Percentiles rank a stretch among this genome's conserved stretches.
Conservation (phyloP, 1,139 yeast genomes). For the Hanseniaspora uvarum region DNA sequence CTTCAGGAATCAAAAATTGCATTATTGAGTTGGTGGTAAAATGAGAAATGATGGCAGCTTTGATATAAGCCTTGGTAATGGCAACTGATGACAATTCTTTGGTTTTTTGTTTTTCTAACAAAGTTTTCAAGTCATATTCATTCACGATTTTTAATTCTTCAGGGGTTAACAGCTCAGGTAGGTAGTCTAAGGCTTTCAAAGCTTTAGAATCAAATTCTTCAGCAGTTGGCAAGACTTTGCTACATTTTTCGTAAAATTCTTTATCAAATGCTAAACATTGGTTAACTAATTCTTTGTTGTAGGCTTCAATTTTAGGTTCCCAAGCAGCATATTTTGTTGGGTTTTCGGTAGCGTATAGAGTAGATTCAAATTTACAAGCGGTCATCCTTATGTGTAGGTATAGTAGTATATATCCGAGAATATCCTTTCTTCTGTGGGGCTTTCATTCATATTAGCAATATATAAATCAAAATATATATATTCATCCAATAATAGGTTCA, state of each 20-base stretch:
- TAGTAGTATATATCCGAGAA: too few species aligned
- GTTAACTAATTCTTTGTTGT: conserved; percentile 22
- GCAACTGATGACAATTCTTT: conserved; percentile 36
- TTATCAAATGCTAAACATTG: conserved; percentile 23
- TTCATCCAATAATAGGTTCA: too few species aligned
- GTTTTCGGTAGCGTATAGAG: conserved; percentile 17
- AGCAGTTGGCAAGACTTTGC: conserved; percentile 24
- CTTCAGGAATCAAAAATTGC: conserved; percentile 50
- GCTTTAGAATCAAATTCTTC: conserved; percentile 31
- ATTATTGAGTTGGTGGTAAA: conserved; percentile 50
- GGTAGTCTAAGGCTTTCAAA: conserved; percentile 32
- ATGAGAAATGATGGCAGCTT: conserved; percentile 41
- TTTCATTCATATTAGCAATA: too few species aligned
- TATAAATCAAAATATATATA: too few species aligned
- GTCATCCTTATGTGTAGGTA: not conserved
- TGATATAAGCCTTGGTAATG: conserved; percentile 44
- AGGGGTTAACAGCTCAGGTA: conserved; percentile 37
- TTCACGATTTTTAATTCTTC: conserved; percentile 33
- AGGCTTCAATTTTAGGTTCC: conserved; percentile 22
- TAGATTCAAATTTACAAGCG: conserved; percentile 7
- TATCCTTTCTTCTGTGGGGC: too few species aligned
- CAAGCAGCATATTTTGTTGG: conserved; percentile 21
- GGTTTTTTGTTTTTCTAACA: conserved; percentile 32
- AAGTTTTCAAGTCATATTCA: conserved; percentile 32
- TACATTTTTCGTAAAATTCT: conserved; percentile 23